These are phyloP conservation scores for Exophiala lecanii-corni DNA, from an alignment of 2,329 filamentous ascomycete species.

Conservation along the genomic window DNA sequence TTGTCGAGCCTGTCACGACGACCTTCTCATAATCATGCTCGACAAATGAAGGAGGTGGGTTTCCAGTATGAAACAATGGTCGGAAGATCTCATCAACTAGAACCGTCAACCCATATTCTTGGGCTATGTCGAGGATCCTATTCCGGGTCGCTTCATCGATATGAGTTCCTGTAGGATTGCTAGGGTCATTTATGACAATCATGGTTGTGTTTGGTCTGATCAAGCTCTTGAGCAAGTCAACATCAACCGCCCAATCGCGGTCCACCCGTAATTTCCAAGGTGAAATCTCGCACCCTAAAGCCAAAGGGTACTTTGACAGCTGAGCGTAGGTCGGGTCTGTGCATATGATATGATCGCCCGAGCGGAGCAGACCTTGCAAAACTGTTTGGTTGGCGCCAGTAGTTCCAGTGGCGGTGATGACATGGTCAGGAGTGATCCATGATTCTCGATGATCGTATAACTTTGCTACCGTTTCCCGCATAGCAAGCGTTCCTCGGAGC, in stretches of 20 bases:
- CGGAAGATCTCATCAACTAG: slow-evolving; percentile 80
- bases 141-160: slow-evolving; percentile 58
- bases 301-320: slow-evolving; percentile 68
- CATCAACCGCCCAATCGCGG: slow-evolving; percentile 62
- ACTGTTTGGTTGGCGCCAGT: slow-evolving; percentile 77
- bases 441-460: slow-evolving; percentile 21
- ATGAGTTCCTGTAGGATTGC: slow-evolving; percentile 73
- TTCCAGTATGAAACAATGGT: slow-evolving; percentile 68
- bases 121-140: slow-evolving; percentile 61
- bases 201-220: slow-evolving; percentile 50
- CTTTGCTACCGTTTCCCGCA: slow-evolving; percentile 30
- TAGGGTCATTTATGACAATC: slow-evolving; percentile 69
- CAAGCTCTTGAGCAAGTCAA: slow-evolving; percentile 60
- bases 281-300: slow-evolving; percentile 70
- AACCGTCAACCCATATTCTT: slow-evolving; percentile 59
- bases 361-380: slow-evolving; percentile 64
- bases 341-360: slow-evolving; percentile 77
- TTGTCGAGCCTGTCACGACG: slow-evolving; percentile 74
- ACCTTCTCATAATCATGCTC: slow-evolving; percentile 59
- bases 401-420: slow-evolving; percentile 73
- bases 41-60: slow-evolving; percentile 31
- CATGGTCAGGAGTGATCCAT: slow-evolving; percentile 51
- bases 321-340: slow-evolving; percentile 87
- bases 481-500: slow-evolving; percentile 25
- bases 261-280: slow-evolving; percentile 66